Conservation (phyloP, 257 asterid genomes). For the Jacaranda copaia region DNA sequence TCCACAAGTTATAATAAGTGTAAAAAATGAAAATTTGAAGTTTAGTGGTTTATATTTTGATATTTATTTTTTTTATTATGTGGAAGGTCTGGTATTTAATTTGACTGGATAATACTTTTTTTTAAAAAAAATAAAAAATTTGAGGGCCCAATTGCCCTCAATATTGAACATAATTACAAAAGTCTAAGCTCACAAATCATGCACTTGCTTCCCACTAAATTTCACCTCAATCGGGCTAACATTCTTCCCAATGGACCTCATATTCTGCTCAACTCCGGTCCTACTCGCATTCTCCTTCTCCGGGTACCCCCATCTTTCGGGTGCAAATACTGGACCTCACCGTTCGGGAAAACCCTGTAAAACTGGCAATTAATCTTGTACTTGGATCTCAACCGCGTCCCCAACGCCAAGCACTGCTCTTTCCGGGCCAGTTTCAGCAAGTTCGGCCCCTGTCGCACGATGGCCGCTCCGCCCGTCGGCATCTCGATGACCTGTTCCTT, state of each 20-base stretch:
- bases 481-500: constrained; percentile 95
- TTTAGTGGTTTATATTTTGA: no score
- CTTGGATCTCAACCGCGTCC: constrained; percentile 82
- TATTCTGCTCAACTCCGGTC: constrained; percentile 76
- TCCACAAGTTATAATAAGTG: no score
- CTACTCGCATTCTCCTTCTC: constrained; percentile 94
- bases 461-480: constrained; percentile 99
- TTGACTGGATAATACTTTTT: no score
- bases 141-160: neutral
- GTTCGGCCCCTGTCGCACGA: constrained; percentile 89
- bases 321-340: constrained; percentile 92
- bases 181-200: constrained; percentile 62
- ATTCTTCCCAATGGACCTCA: constrained; percentile 83
- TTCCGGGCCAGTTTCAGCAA: constrained; percentile 84
- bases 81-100: no score
- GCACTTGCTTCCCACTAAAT: constrained; percentile 84
- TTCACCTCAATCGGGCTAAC: constrained; percentile 84
- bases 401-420: constrained; percentile 92
- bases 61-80: no score
- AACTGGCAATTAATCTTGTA: constrained; percentile 90
- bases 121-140: neutral
- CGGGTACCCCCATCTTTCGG: constrained; percentile 97
- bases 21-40: neutral
- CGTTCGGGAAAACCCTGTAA: constrained; percentile 92
- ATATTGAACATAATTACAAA: neutral